Base-by-base conservation (phyloP, 371 early-diverging fungal species). In the Mortierella sp. region DNA sequence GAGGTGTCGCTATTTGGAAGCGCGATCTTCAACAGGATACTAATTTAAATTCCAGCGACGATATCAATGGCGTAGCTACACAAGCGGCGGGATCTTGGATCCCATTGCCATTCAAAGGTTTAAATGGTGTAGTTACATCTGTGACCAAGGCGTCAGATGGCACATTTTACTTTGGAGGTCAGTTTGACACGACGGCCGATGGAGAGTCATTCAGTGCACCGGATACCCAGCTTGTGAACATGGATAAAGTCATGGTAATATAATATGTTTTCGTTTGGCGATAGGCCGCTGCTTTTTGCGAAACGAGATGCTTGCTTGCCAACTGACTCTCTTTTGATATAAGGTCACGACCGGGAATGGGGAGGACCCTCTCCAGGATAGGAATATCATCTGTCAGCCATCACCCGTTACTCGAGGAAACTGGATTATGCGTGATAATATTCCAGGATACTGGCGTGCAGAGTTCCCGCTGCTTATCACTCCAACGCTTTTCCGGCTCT, bases 351-450 rank as follows among this genome's bases (percentile, higher is more conserved):
- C 75, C 35, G 75, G 72, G 8, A 80, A 80, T 40, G 75, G 80
- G 20, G 10, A 58, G 5, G 54, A 75, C 6, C 24, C 55, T 1
- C 6, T 22, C 2, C 80, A 80, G 62, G 80, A 69, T 35, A 67
- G 67, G 22, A 69, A 61, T 40, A 75, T 80, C 35, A 61, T 80
- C 24, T 80, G 80, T 28, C 52, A 65, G 12, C 12, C 64, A 1
- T n/a, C 73, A 10, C 71, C 85, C 9, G 72, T 86, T 10, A 49
- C 67, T 1, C 69, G 78, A 18, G 83, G 83, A 62, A 88, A 89
- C 11, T 94, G 94, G 94, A 77, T 93, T 28, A 71, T 95, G 84
- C 85, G 81, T 39, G 91, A 93, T 77, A 85, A 87, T 62, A 86
- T 85, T 10, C 84, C 89, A 2, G 95, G 95, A 9, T 90, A 86